Conservation (phyloP, 805 yeast species). For the Sungouiella blattae region DNA sequence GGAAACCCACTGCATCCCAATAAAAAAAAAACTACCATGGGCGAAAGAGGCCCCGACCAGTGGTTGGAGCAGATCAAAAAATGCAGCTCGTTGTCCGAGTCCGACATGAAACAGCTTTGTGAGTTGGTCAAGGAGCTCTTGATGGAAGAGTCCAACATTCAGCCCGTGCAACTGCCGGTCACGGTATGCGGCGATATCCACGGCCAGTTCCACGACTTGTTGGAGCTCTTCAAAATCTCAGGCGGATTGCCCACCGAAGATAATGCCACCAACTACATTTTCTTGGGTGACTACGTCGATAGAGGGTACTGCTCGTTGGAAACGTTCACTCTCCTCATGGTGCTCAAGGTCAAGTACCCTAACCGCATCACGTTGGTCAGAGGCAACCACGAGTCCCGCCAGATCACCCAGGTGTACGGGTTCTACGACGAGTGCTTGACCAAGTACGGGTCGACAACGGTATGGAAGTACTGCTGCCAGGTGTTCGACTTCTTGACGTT, state of each 20-base stretch:
- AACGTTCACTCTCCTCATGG: constrained; percentile 91
- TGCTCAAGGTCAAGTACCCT: constrained; percentile 85
- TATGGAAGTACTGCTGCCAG: constrained; percentile 95
- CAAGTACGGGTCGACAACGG: constrained; percentile 91
- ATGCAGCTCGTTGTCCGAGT: constrained; percentile 83
- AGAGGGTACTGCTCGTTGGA: constrained; percentile 95
- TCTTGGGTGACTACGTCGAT: constrained; percentile 95
- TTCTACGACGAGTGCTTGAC: constrained; percentile 94
- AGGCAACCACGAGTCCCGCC: constrained; percentile 97
- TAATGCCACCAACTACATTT: constrained; percentile 62
- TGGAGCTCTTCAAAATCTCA: constrained; percentile 83
- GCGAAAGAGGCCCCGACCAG: constrained; percentile 84
- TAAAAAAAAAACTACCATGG: constrained; percentile 42
- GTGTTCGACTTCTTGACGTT: constrained; percentile 91
- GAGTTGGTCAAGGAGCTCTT: constrained; percentile 90
- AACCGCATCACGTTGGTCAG: constrained; percentile 83
- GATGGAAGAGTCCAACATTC: constrained; percentile 95
- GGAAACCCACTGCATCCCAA: too few relatives aligned
- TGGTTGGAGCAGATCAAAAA: constrained; percentile 94
- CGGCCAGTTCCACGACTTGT: constrained; percentile 93
- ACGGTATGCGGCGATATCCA: constrained; percentile 97
- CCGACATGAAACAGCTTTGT: constrained; percentile 94
- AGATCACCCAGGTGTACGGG: constrained; percentile 98
- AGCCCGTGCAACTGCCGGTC: constrained; percentile 90
- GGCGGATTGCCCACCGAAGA: constrained; percentile 90